Evolutionary conservation across 768 basidiomycete species (phyloP).

Genomic region (Tylopilus sp.): DNA sequence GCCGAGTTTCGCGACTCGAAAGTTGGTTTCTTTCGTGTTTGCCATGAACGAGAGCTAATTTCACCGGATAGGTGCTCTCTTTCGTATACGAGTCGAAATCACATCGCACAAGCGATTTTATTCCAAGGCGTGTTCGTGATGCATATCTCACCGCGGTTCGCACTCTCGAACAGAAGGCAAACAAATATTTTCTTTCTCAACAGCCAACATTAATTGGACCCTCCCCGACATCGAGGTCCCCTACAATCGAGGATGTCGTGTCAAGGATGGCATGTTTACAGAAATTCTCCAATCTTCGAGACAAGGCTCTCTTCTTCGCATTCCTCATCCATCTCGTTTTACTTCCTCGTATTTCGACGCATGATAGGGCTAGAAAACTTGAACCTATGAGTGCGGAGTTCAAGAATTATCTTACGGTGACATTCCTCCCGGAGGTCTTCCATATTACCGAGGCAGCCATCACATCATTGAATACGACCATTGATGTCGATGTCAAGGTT

Average conservation of each 20-base stretch:
- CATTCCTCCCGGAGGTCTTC: slow-evolving; percentile 43
- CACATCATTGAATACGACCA: slow-evolving; percentile 15
- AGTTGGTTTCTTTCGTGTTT: slow-evolving; percentile 30
- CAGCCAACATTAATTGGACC: background rate
- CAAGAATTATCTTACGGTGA: slow-evolving; percentile 26
- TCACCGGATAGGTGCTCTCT: slow-evolving; percentile 48
- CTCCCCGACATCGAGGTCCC: background rate
- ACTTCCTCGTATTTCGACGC: slow-evolving; percentile 35
- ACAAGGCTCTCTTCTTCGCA: slow-evolving; percentile 29
- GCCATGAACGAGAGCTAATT: background rate
- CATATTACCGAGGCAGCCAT: slow-evolving; percentile 27
- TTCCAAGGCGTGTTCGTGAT: slow-evolving; percentile 8
- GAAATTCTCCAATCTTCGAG: background rate
- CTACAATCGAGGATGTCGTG: slow-evolving; percentile 6
- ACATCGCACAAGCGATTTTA: slow-evolving; percentile 9
- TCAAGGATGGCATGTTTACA: slow-evolving; percentile 5
- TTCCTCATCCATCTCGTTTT: slow-evolving; percentile 40
- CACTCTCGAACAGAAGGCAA: slow-evolving; percentile 6
- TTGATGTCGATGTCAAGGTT: slow-evolving; percentile 55
- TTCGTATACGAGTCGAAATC: slow-evolving; percentile 51
- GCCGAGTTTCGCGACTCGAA: slow-evolving; percentile 63
- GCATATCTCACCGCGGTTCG: slow-evolving; percentile 8
- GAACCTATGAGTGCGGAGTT: slow-evolving; percentile 30
- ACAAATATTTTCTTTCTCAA: background rate
- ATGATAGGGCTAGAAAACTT: slow-evolving; percentile 38